Evolutionary conservation across 1,139 yeast species (phyloP).

Genomic region (Nadsonia commutata): DNA sequence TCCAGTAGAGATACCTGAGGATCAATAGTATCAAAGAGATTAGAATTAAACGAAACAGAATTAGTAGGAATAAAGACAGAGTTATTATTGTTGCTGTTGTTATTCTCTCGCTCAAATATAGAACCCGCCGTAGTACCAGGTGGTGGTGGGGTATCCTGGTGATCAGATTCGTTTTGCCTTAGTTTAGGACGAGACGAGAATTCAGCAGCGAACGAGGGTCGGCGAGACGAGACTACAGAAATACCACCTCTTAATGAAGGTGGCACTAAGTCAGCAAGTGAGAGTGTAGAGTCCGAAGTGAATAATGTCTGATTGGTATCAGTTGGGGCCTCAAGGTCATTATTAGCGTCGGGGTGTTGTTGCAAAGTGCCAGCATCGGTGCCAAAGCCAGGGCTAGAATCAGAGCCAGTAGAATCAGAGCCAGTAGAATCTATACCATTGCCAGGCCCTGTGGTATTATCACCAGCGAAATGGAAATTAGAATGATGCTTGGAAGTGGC

Average conservation of each 20-base stretch:
- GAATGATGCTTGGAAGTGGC: background rate
- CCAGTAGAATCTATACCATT: background rate
- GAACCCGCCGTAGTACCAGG: constrained; percentile 3
- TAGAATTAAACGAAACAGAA: constrained; percentile 3
- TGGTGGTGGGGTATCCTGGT: constrained; percentile 1
- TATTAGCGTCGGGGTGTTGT: background rate
- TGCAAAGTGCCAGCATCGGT: background rate
- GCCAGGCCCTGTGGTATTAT: background rate
- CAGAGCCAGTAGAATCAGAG: background rate
- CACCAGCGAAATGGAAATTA: background rate
- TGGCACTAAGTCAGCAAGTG: constrained; percentile 6
- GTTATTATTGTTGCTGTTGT: background rate
- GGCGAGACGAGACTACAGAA: constrained; percentile 13
- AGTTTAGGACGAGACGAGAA: constrained; percentile 14
- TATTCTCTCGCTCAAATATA: constrained; percentile 1
- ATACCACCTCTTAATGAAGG: constrained; percentile 11
- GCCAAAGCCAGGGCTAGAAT: background rate
- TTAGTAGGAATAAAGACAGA: constrained; percentile 2
- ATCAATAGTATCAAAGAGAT: constrained; percentile 3
- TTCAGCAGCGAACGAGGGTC: constrained; percentile 17
- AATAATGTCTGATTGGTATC: background rate
- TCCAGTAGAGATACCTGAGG: constrained; percentile 2
- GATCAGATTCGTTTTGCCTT: constrained; percentile 1
- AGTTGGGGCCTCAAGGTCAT: no score
- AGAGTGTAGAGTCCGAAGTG: background rate